These are phyloP conservation scores for Neonectria neomacrospora DNA, from an alignment of 2,329 filamentous ascomycete genomes.

Conservation along the genomic window DNA sequence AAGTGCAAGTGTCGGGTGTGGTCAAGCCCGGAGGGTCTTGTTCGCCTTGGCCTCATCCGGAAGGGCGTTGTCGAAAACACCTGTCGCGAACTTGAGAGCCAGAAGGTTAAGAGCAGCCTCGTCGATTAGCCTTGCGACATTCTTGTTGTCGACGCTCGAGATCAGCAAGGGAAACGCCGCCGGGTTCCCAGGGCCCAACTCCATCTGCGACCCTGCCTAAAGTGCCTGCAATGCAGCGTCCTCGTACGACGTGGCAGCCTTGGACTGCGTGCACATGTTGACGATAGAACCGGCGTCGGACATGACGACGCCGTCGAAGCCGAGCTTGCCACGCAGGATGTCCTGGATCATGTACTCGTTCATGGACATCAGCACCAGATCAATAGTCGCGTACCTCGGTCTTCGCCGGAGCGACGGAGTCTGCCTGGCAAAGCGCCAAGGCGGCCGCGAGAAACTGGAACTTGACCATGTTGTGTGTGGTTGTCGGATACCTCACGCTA, in stretches of 20 bases:
- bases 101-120: conserved; percentile 42
- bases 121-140: conserved; percentile 40
- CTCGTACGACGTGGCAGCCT: conserved; percentile 41
- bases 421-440: conserved; percentile 15
- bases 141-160: conserved; percentile 32
- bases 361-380: conserved; percentile 47
- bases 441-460: conserved; percentile 22
- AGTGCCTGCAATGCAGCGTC: conserved; percentile 45
- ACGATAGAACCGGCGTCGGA: conserved; percentile 47
- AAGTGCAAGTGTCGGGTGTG: conserved; percentile 23
- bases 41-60: conserved; percentile 34
- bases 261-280: conserved; percentile 44
- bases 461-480: conserved; percentile 26
- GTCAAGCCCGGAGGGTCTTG: conserved; percentile 26
- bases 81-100: conserved; percentile 46
- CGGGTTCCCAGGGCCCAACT: conserved; percentile 42
- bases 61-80: conserved; percentile 42
- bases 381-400: conserved; percentile 43
- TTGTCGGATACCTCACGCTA: neutral
- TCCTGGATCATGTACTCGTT: conserved; percentile 49
- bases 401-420: conserved; percentile 8
- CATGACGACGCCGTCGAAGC: conserved; percentile 49
- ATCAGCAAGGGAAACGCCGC: conserved; percentile 41
- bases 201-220: conserved; percentile 43
- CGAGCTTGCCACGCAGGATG: conserved; percentile 40